These are phyloP conservation scores for Boletus sp. DNA, from an alignment of 768 basidiomycete species.

Conservation along the genomic window DNA sequence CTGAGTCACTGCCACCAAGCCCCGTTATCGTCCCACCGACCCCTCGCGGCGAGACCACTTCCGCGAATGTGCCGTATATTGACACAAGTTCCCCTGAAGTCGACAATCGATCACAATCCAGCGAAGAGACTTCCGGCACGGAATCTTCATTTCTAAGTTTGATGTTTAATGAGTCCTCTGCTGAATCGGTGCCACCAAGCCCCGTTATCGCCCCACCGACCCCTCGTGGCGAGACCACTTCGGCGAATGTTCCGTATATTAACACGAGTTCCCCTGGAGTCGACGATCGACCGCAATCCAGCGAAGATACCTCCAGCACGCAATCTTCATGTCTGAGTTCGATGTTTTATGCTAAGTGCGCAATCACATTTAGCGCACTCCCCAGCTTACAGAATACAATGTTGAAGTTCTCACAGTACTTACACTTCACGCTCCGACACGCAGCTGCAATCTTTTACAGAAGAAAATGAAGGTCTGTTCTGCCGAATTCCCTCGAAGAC, in stretches of 20 bases:
- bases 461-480: slow-evolving; percentile 9
- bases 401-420: slow-evolving; percentile 9
- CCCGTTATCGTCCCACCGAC: too few species aligned
- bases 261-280: too few species aligned
- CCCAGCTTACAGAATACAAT: neutral
- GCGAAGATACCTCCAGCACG: too few species aligned
- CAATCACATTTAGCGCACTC: neutral
- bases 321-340: too few species aligned
- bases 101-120: neutral
- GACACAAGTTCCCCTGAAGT: neutral
- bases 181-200: too few species aligned
- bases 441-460: slow-evolving; percentile 1
- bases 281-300: too few species aligned
- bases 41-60: too few species aligned
- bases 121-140: neutral
- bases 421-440: slow-evolving; percentile 7
- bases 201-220: too few species aligned
- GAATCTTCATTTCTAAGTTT: neutral
- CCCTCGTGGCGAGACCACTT: too few species aligned
- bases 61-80: neutral
- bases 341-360: slow-evolving; percentile 3
- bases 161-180: too few species aligned
- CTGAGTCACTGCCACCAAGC: too few species aligned
- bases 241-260: too few species aligned
- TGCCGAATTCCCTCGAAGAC: neutral